Conservation (phyloP, 164 flowering plant genomes). For the Piper betle region DNA sequence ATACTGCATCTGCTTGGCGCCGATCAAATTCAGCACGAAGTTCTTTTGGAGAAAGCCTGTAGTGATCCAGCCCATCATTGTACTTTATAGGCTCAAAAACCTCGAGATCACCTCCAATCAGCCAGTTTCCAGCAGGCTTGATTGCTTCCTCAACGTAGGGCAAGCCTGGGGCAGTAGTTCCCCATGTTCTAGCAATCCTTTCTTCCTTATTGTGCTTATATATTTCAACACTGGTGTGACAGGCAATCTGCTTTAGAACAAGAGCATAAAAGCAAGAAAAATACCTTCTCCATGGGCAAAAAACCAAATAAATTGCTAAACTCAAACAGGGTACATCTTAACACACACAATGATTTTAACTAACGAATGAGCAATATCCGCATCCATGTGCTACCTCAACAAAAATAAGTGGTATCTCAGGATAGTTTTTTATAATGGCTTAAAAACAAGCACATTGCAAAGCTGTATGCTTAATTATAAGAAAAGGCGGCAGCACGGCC, state of each 20-base stretch:
- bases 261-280: background rate
- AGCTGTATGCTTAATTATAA: no score
- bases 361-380: no score
- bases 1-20: slow-evolving; percentile 93
- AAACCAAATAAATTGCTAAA: no score
- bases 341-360: no score
- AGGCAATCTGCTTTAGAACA: background rate
- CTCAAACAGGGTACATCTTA: no score
- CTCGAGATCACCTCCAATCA: slow-evolving; percentile 90
- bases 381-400: no score
- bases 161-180: slow-evolving; percentile 83
- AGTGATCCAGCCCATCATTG: slow-evolving; percentile 92
- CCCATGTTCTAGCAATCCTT: slow-evolving; percentile 96
- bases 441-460: no score
- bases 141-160: slow-evolving; percentile 92
- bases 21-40: slow-evolving; percentile 71
- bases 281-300: background rate
- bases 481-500: no score
- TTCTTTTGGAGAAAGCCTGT: slow-evolving; percentile 79
- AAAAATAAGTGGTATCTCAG: no score
- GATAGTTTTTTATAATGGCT: no score
- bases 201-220: slow-evolving; percentile 97
- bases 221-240: slow-evolving; percentile 56
- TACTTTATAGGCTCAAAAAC: slow-evolving; percentile 73
- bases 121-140: slow-evolving; percentile 81